Base-by-base conservation (phyloP, 1,284 basidiomycete species). In the Vanrija humicola region DNA sequence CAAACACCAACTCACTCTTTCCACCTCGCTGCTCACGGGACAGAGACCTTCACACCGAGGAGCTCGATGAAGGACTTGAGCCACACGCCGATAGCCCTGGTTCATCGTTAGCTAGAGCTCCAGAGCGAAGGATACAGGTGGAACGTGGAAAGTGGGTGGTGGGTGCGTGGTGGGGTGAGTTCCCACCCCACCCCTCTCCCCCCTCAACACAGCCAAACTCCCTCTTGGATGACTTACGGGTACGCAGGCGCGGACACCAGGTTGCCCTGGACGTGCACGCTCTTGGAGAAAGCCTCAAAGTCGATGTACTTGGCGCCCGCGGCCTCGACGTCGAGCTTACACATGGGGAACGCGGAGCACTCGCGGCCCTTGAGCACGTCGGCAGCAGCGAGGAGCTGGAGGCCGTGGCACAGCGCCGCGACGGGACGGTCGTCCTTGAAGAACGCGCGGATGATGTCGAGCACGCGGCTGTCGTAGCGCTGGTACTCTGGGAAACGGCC, bases 301-400 rank as follows among this genome's bases (percentile, higher is more conserved):
- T 48, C 58, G 43, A 60, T 39, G 18, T 60, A 60, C 58, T 56
- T 56, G 45, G 38, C 58, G 16, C 58, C 58, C n/a, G 50, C 58
- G 15, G 42, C 54, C 55, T 60, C 58, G 46, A 60, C 58, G 16
- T 60, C 58, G 43, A 60, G 58, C 58, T 60, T 47, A 54, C 58
- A 60, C 58, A 60, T 60, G 6, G 58, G 58, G 52, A 60, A 60
- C 6, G 58, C 58, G 2, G 52, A 54, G 54, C 58, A 61, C 44
- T 43, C 40, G 49, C 59, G 59, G 43, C 52, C 59, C 47, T 55
- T 54, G 44, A 61, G 55, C 3, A 61, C 59, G 43, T 55, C 55
- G 3, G 59, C 59, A 18, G 59, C 59, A 3, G 55, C 46, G 44
- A 61, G 55, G 34, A 61, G 55, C 59, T 61, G 59, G 16, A 61